Evolutionary conservation across 148 eudicot species (phyloP).

Genomic region (Camellia japonica): DNA sequence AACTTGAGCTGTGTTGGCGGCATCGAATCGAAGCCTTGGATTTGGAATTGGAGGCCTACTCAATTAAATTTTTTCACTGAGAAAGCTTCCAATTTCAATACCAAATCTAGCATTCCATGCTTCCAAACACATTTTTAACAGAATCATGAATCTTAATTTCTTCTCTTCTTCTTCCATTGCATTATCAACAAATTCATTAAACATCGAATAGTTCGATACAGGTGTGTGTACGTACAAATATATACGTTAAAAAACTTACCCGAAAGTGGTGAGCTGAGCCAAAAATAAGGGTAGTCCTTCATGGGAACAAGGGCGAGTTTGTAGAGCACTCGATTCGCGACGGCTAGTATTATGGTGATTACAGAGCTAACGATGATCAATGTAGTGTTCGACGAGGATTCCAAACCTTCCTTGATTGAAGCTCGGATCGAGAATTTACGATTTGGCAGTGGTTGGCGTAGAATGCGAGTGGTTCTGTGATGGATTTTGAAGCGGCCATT

Average conservation of each 20-base stretch:
- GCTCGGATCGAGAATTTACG: slow-evolving; percentile 11
- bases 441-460: background rate
- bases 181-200: background rate
- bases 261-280: slow-evolving; percentile 80
- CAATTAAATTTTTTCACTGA: background rate
- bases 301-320: slow-evolving; percentile 86
- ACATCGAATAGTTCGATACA: background rate
- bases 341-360: slow-evolving; percentile 41
- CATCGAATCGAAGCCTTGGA: background rate
- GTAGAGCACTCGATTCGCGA: slow-evolving; percentile 68
- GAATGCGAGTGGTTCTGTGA: background rate
- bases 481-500: background rate
- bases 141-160: background rate
- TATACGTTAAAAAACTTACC: slow-evolving; percentile 29
- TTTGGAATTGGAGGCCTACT: background rate
- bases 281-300: slow-evolving; percentile 68
- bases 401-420: background rate
- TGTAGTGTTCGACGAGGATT: slow-evolving; percentile 17
- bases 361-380: slow-evolving; percentile 38
- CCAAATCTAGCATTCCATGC: background rate
- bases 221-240: background rate
- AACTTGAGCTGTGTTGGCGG: background rate
- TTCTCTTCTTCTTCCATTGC: background rate
- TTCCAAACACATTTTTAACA: background rate
- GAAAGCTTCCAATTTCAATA: background rate